Evolutionary conservation across 2,329 filamentous ascomycete species (phyloP).

Genomic region (Chalaropsis ovoidea): DNA sequence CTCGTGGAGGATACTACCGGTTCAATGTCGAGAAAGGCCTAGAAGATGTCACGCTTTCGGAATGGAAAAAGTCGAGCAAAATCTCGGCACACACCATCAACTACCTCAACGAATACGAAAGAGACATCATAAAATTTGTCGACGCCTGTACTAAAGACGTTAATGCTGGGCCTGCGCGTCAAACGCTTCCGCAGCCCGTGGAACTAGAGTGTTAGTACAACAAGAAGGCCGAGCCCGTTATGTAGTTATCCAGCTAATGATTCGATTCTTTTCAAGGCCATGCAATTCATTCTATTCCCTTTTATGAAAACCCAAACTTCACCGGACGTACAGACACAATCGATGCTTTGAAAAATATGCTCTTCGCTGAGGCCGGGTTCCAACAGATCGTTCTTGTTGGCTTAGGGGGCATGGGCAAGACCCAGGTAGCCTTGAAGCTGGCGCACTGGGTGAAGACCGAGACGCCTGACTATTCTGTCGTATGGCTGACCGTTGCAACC

Average conservation of each 20-base stretch:
- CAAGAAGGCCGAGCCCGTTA: not conserved
- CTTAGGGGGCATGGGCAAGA: not conserved
- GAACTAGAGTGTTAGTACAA: not conserved
- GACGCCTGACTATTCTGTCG: not conserved
- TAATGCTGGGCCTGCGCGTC: too few species aligned
- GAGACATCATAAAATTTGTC: not conserved
- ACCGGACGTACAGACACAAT: not conserved
- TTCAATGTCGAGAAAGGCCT: constrained; percentile 31
- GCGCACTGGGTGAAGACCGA: not conserved
- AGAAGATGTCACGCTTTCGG: constrained; percentile 28
- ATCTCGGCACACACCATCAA: constrained; percentile 28
- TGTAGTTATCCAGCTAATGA: not conserved
- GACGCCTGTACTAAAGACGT: not conserved
- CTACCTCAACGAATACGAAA: constrained; percentile 26
- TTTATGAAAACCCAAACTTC: not conserved
- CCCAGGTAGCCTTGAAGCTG: not conserved
- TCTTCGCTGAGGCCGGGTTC: not conserved
- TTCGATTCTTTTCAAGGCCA: not conserved
- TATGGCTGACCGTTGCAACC: constrained; percentile 11
- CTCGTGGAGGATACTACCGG: constrained; percentile 27
- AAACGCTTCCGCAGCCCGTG: too few species aligned
- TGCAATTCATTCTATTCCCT: not conserved
- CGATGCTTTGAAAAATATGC: not conserved
- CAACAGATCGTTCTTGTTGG: not conserved
- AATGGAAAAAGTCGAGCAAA: constrained; percentile 28